A percentile compares a stretch with the other conserved stretches of the same genome.
Evolutionary conservation across 2,329 filamentous ascomycete genomes (phyloP).

Genomic region (Microdochium nivale): DNA sequence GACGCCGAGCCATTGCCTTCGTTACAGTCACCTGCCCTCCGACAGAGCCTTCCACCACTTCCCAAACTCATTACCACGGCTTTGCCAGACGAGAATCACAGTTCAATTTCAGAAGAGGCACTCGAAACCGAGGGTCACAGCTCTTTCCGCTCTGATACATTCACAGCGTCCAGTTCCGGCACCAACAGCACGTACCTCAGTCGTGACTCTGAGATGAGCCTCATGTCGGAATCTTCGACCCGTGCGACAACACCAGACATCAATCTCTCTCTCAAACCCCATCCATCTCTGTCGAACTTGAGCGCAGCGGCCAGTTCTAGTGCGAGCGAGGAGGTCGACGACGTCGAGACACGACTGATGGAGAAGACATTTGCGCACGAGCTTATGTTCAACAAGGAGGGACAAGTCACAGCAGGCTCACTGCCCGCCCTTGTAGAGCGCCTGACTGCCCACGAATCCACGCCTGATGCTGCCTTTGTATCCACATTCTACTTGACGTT

Average conservation of each 20-base stretch:
- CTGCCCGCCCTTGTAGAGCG: constrained; percentile 88
- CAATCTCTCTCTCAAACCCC: constrained; percentile 41
- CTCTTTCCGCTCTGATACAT: constrained; percentile 56
- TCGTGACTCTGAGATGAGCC: constrained; percentile 73
- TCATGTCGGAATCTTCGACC: constrained; percentile 75
- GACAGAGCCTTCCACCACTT: constrained; percentile 43
- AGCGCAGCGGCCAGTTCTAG: constrained; percentile 58
- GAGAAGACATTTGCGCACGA: constrained; percentile 89
- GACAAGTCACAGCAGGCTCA: constrained; percentile 87
- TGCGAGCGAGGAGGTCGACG: constrained; percentile 66
- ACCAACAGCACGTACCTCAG: constrained; percentile 73
- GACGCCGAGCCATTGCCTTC: constrained; percentile 5
- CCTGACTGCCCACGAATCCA: constrained; percentile 85
- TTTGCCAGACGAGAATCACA: constrained; percentile 38
- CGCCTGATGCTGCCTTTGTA: constrained; percentile 84
- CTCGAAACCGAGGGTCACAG: constrained; percentile 42
- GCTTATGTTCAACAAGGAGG: constrained; percentile 87
- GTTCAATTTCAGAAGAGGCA: constrained; percentile 33
- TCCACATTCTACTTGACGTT: constrained; percentile 96
- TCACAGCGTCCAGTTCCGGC: constrained; percentile 67
- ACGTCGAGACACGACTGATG: constrained; percentile 76
- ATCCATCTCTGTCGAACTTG: constrained; percentile 59
- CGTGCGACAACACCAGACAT: constrained; percentile 79
- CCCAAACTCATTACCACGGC: constrained; percentile 47
- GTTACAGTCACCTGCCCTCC: constrained; percentile 42